These are phyloP conservation scores for Hericium coralloides DNA, from an alignment of 768 basidiomycete species.

Conservation along the genomic window DNA sequence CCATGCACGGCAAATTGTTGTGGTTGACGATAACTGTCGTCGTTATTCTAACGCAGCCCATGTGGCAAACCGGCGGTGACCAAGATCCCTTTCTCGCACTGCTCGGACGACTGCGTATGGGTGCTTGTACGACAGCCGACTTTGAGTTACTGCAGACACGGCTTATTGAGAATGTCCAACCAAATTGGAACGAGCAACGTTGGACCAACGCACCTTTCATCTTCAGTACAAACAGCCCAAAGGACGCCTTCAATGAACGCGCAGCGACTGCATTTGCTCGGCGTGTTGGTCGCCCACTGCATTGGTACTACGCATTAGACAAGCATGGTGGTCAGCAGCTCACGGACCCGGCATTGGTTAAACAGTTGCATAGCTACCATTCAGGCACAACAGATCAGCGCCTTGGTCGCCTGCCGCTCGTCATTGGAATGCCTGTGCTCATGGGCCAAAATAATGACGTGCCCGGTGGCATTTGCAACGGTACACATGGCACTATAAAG, in stretches of 20 bases:
- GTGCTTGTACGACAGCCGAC: constrained; percentile 3
- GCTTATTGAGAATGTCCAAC: not conserved
- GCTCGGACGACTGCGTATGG: not conserved
- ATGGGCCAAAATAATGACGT: constrained; percentile 31
- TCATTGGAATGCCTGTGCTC: constrained; percentile 32
- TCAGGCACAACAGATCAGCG: constrained; percentile 23
- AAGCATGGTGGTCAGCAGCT: not conserved
- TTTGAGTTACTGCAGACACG: not conserved
- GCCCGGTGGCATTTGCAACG: constrained; percentile 28
- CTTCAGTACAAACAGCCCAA: constrained; percentile 26
- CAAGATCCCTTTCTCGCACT: not conserved
- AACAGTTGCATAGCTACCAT: constrained; percentile 7
- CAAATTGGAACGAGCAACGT: not conserved
- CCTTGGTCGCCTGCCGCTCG: constrained; percentile 25
- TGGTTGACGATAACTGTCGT: not conserved
- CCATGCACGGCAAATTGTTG: not conserved
- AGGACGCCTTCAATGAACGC: constrained; percentile 28
- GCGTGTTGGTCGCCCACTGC: not conserved
- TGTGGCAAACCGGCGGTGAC: not conserved
- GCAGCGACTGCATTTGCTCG: constrained; percentile 20
- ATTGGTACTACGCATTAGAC: not conserved
- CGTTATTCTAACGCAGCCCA: not conserved
- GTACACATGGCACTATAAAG: constrained; percentile 12
- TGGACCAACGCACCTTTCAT: constrained; percentile 27
- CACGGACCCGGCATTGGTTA: not conserved